A percentile compares a stretch with the other conserved stretches of the same genome.
Conservation (phyloP, 176 grass and related monocot species). For the Alopecurus myosuroides region DNA sequence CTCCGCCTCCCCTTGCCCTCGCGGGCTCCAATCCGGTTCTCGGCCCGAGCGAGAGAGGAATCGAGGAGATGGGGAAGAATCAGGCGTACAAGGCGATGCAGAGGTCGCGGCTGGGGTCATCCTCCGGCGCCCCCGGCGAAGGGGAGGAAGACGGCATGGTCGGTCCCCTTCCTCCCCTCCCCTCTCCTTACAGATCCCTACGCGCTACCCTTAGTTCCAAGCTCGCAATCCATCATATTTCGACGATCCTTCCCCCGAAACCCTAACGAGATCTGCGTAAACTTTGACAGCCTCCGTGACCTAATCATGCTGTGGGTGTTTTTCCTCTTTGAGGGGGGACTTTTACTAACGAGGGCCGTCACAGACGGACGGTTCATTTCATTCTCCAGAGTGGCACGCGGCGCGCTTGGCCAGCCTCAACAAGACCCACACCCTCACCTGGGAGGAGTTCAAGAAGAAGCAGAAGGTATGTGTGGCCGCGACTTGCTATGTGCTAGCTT, state of each 20-base stretch:
- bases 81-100: conserved; percentile 99
- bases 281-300: not conserved
- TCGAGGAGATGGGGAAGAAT: conserved; percentile 80
- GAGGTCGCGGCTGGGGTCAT: conserved; percentile 74
- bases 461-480: conserved; percentile 59
- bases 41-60: not conserved
- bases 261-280: conserved; percentile 7
- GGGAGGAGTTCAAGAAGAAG: conserved; percentile 99
- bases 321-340: not conserved
- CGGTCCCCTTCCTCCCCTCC: conserved; percentile 81
- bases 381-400: conserved; percentile 99
- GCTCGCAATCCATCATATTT: not conserved
- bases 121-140: conserved; percentile 61
- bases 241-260: not conserved
- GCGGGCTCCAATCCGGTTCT: conserved; percentile 25
- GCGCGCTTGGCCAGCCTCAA: conserved; percentile 97
- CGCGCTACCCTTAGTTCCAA: not conserved
- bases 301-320: not conserved
- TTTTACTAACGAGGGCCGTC: conserved; percentile 95
- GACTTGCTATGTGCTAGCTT: conserved; percentile 2
- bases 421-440: conserved; percentile 95
- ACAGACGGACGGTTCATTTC: conserved; percentile 99
- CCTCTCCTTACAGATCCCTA: conserved; percentile 19
- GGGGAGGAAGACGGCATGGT: conserved; percentile 98
- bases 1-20: not conserved